Evolutionary conservation across 2,329 filamentous ascomycete species (phyloP), one percentile per base, ranked within the genome.

Genomic region (Fusarium sp.): DNA sequence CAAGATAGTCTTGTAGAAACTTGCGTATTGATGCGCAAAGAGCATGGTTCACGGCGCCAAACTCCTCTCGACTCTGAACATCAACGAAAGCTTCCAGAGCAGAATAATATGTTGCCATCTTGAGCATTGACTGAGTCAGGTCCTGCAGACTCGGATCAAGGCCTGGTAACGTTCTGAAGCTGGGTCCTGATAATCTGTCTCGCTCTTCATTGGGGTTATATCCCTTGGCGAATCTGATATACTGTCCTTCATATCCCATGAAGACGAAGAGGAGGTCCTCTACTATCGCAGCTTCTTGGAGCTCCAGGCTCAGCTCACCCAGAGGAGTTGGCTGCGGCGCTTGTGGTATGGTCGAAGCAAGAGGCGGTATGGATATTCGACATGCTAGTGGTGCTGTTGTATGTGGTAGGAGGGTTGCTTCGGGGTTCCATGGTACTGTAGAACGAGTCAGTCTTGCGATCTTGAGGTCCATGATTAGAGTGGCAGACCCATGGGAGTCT

Each of bases 181-280:
- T 83, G 3, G 96, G 96, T 0, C 96, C 96, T 8, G 91, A 87
- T 51, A 99, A 84, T 16, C 94, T 90, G 75, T 97, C 93, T 75
- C 95, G 93, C 81, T 99, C 96, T 53, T 93, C 89, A 5, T 86
- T 83, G 0, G 94, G 93, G 72, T 97, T 90, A 78, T 97, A 98
- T 11, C 88, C 87, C 71, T 93, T 91, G 62, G 87, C 88, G 77
- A 93, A 98, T 58, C 93, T 92, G 66, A 99, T 92, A 77, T 98
- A 98, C 79, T 97, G 94, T n/a, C 96, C 96, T 80, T 99, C 96
- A 69, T 94, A 97, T 25, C 96, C 96, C 94, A 99, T 98, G 74
- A 98, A 97, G 7, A 97, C 94, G 77, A 95, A 98, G 37, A 98
- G 81, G 18, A 99, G 81, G 74, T 99, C 96, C 73, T 98, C 94